These are phyloP conservation scores for Pythium periplocum DNA, from an alignment of 352 stramenopile species.

Conservation along the genomic window DNA sequence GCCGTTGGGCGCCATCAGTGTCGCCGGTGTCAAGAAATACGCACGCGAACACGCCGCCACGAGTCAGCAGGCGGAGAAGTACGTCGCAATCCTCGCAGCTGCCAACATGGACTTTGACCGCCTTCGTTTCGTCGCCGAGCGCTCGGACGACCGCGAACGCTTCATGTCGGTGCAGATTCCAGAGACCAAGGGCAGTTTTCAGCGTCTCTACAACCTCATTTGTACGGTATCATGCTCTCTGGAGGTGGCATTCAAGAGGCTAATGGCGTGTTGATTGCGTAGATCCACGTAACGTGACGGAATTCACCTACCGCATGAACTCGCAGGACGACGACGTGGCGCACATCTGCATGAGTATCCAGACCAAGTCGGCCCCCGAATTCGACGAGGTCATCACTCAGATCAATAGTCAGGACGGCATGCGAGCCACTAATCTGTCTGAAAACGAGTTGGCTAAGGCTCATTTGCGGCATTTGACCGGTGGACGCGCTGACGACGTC, in stretches of 20 bases:
- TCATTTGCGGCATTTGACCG: constrained; percentile 94
- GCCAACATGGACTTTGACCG: constrained; percentile 99
- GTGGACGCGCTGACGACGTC: constrained; percentile 81
- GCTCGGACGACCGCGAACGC: constrained; percentile 92
- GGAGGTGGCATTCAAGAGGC: no score
- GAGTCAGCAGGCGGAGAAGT: constrained; percentile 52
- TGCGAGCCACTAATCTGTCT: constrained; percentile 91
- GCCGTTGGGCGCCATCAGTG: constrained; percentile 90
- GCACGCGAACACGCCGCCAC: constrained; percentile 29
- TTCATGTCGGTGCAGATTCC: constrained; percentile 96
- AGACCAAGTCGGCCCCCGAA: constrained; percentile 75
- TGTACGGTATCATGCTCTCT: constrained; percentile 27
- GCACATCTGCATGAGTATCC: constrained; percentile 95
- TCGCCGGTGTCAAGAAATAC: constrained; percentile 96
- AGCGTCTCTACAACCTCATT: constrained; percentile 71
- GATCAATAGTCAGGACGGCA: constrained; percentile 76
- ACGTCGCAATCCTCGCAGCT: constrained; percentile 94
- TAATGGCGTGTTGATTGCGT: background rate
- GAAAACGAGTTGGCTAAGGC: constrained; percentile 96
- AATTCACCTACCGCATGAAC: constrained; percentile 97
- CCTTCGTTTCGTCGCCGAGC: constrained; percentile 93
- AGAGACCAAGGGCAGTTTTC: constrained; percentile 92
- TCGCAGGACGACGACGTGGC: constrained; percentile 68
- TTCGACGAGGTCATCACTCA: constrained; percentile 52
- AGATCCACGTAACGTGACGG: constrained; percentile 88